Conservation (phyloP, 495 filamentous ascomycete genomes). For the Podospora bellae-mahoneyi region DNA sequence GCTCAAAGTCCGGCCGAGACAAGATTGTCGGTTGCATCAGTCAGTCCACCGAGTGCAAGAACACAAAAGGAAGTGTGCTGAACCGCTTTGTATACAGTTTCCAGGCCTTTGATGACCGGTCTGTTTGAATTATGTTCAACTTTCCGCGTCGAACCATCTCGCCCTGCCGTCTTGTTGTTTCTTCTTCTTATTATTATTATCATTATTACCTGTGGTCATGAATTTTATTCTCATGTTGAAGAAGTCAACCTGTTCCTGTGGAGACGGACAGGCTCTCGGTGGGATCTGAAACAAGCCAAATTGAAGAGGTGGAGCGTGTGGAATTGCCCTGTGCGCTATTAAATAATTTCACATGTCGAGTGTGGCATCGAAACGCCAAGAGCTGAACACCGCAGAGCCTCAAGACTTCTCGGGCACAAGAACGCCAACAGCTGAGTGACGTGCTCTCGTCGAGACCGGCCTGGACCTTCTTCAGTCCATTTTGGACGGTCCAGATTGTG, state of each 20-base stretch:
- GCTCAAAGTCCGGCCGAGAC: not conserved
- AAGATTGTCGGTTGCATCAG: not conserved
- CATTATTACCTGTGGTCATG: too few relatives aligned
- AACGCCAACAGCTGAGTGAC: too few relatives aligned
- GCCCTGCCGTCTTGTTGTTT: constrained; percentile 11
- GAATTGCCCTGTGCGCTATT: constrained; percentile 15
- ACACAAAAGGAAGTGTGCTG: too few relatives aligned
- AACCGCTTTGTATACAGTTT: not conserved
- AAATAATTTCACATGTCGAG: constrained; percentile 19
- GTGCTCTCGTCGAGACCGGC: not conserved
- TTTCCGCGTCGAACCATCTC: not conserved
- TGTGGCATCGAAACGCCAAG: constrained; percentile 20
- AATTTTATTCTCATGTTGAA: not conserved
- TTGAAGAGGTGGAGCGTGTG: constrained; percentile 5
- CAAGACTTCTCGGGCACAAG: not conserved
- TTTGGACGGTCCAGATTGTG: constrained; percentile 1
- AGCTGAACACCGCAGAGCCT: constrained; percentile 21
- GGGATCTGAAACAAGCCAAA: constrained; percentile 21
- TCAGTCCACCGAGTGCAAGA: too few relatives aligned
- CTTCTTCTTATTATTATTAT: not conserved
- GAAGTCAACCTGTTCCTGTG: not conserved
- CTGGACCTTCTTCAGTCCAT: constrained; percentile 1
- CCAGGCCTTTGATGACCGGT: not conserved
- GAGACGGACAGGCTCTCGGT: constrained; percentile 6
- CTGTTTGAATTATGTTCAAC: constrained; percentile 7